Evolutionary conservation across 345 rosid species (phyloP), one percentile per base, ranked within the genome.

Genomic region (Lagerstroemia speciosa): DNA sequence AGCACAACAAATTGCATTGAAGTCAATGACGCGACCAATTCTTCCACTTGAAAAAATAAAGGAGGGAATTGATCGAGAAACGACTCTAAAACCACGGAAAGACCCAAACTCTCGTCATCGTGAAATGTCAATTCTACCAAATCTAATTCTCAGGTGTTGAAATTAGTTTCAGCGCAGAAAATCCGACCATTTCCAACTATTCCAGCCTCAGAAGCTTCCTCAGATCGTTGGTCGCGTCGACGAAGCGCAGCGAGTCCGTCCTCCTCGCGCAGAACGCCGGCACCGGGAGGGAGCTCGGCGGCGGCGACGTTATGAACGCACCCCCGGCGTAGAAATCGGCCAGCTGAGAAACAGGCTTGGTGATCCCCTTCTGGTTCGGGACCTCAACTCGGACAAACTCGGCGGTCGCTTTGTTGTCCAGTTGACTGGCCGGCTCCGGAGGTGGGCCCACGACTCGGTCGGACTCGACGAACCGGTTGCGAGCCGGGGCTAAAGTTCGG

Each of bases 201-300:
- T 76, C 81, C 0, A 93, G 75, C 43, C 89, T 80, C 67, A 90
- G 58, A 6, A 93, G 76, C 83, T 82, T 81, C 67, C 79, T 77
- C 52, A 90, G 43, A 57, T 77, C 83, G 52, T 65, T 84, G 0
- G 97, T 83, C 22, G 94, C 90, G 20, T 78, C 85, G 53, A 66
- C 72, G 32, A 36, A 69, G 29, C 53, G 34, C 27, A 20, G 73
- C 45, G 30, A 65, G 24, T 22, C 83, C 1, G 11, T 53, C 61
- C 76, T 87, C 76, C 83, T 93, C 3, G 72, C 46, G 72, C 89
- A 84, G 15, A 91, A 91, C 0, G 80, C 90, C 8, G 97, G 98
- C 17, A 93, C 64, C 38, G 97, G 99, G 2, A 93, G 87, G 26
- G 92, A 93, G 71, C 96, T 87, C 1, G 99, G 99, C 2, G 96